Evolutionary conservation across 768 basidiomycete genomes (phyloP).

Genomic region (Tylopilus rubrobrunneus): DNA sequence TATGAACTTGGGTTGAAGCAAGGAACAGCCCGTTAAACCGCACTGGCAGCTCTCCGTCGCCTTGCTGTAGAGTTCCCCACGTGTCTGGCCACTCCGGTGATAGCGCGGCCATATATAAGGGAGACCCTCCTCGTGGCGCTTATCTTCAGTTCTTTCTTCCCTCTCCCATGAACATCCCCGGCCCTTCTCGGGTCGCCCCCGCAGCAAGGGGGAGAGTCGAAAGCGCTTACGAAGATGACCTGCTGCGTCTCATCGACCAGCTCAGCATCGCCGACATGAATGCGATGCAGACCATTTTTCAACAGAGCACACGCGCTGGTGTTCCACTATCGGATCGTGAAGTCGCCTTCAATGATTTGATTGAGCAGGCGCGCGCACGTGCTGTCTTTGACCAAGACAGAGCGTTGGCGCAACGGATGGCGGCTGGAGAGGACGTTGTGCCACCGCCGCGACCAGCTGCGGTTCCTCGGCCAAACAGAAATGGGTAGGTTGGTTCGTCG

Average conservation of each 20-base stretch:
- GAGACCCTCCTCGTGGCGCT: background rate
- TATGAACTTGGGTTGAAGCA: too few species aligned
- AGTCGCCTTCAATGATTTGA: conserved; percentile 19
- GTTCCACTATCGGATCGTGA: conserved; percentile 21
- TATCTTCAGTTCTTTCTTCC: conserved; percentile 9
- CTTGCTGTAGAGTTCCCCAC: too few species aligned
- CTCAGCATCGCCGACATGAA: background rate
- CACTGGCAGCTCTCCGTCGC: too few species aligned
- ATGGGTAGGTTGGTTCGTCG: background rate
- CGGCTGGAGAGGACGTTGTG: conserved; percentile 4
- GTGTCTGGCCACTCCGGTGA: too few species aligned
- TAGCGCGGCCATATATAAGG: conserved; percentile 4
- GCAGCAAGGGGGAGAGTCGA: background rate
- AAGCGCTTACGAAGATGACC: background rate
- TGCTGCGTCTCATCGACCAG: background rate
- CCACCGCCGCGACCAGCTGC: background rate
- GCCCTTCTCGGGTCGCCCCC: background rate
- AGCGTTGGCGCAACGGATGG: conserved; percentile 18
- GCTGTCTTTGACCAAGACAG: conserved; percentile 19
- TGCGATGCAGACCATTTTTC: background rate
- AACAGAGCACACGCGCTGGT: background rate
- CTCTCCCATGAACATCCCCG: background rate
- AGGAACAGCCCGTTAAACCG: too few species aligned
- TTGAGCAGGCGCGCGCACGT: conserved; percentile 21
- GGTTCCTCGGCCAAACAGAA: background rate